phyloP scores from a whole-genome alignment of 176 grass and related monocot species.

The Oryza longistaminata region DNA sequence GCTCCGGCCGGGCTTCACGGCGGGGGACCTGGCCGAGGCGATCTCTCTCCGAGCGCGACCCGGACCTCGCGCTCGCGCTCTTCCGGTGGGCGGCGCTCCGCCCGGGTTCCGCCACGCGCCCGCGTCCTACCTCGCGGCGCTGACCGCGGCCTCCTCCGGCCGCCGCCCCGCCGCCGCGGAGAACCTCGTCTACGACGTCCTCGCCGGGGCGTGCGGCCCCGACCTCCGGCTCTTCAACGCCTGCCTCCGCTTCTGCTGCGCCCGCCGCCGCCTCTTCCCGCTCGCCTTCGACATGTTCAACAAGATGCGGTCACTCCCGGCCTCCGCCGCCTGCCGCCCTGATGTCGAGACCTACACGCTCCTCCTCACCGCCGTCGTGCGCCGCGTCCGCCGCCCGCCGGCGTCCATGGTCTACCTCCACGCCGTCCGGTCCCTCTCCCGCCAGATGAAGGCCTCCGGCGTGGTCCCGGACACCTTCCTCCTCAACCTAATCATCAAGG shows the following conservation, averaged over 20 bases:
- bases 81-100: constrained; percentile 89
- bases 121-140: constrained; percentile 66
- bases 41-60: constrained; percentile 62
- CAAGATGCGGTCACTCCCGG: constrained; percentile 58
- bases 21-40: constrained; percentile 55
- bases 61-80: constrained; percentile 78
- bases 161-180: constrained; percentile 58
- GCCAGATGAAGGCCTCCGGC: constrained; percentile 88
- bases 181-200: constrained; percentile 73
- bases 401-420: constrained; percentile 79
- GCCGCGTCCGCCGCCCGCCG: constrained; percentile 70
- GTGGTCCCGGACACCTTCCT: constrained; percentile 84
- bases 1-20: constrained; percentile 74
- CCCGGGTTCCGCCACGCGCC: constrained; percentile 62
- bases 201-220: constrained; percentile 69
- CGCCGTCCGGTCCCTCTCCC: constrained; percentile 66
- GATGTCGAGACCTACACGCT: constrained; percentile 78
- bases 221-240: constrained; percentile 71
- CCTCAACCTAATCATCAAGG: constrained; percentile 93
- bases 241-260: constrained; percentile 84
- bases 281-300: constrained; percentile 91
- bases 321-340: constrained; percentile 46
- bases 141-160: constrained; percentile 54
- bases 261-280: constrained; percentile 74
- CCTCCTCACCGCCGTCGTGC: constrained; percentile 65